phyloP scores from a whole-genome alignment of 805 yeast genomes.

The Maudiozyma bulderi region DNA sequence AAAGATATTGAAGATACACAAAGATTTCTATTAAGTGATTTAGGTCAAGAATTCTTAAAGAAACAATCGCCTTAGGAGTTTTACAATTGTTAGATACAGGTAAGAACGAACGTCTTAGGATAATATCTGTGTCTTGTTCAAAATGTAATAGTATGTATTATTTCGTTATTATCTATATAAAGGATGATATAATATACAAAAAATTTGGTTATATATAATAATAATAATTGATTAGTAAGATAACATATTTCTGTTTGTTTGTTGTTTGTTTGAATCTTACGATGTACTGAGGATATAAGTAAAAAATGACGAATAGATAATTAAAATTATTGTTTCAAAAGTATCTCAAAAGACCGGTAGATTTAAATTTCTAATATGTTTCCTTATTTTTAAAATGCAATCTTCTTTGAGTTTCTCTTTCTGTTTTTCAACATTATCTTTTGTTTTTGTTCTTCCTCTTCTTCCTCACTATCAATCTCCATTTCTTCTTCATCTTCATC shows the following conservation, averaged over 20 bases:
- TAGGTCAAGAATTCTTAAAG: constrained; percentile 2
- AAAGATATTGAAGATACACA: constrained; percentile 8
- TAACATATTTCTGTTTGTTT: background rate
- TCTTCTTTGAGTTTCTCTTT: constrained; percentile 36
- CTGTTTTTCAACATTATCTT: constrained; percentile 53
- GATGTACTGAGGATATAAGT: background rate
- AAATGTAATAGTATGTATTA: no score
- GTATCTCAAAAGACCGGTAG: no score
- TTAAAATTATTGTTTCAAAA: no score
- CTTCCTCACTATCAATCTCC: constrained; percentile 44
- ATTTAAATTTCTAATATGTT: no score
- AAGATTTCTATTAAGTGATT: constrained; percentile 4
- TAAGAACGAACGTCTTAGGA: no score
- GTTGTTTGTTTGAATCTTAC: background rate
- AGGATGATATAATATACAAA: no score
- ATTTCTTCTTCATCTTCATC: constrained; percentile 37
- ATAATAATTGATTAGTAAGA: no score
- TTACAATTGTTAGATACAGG: no score
- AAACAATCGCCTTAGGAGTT: background rate
- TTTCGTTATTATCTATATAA: no score
- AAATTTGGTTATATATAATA: no score
- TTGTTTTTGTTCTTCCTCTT: constrained; percentile 38
- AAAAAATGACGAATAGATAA: background rate
- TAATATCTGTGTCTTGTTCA: no score
- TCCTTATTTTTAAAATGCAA: constrained; percentile 21